phyloP scores from a whole-genome alignment of 1,284 basidiomycete genomes.

The Malassezia sympodialis region DNA sequence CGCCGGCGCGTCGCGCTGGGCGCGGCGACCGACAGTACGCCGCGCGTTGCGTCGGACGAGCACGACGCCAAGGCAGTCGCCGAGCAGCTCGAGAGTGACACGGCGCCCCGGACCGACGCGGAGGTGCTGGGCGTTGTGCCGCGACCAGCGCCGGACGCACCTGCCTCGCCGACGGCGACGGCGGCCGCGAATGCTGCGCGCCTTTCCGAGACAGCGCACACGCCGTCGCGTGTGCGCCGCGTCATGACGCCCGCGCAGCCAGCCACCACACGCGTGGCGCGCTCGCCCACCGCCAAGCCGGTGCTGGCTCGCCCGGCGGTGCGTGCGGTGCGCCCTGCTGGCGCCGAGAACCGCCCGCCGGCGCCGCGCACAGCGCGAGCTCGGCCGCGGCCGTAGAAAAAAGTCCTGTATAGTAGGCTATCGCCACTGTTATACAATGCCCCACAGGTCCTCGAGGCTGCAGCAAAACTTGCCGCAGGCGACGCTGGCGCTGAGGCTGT shows the following conservation, averaged over 20 bases:
- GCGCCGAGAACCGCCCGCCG: conserved; percentile 11
- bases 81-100: background rate
- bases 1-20: conserved; percentile 16
- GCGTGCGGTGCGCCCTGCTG: background rate
- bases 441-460: conserved; percentile 52
- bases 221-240: conserved; percentile 1
- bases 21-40: background rate
- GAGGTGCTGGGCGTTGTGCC: conserved; percentile 15
- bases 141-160: background rate
- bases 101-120: conserved; percentile 10
- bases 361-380: background rate
- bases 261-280: background rate
- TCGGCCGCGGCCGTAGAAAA: conserved; percentile 5
- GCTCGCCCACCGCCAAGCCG: background rate
- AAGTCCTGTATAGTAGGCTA: background rate
- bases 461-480: conserved; percentile 88
- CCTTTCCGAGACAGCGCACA: background rate
- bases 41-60: conserved; percentile 9
- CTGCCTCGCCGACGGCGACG: background rate
- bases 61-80: conserved; percentile 7
- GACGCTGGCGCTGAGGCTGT: conserved; percentile 81
- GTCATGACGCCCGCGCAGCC: conserved; percentile 9
- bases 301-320: background rate
- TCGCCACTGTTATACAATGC: conserved; percentile 36
- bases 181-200: background rate